A percentile compares a stretch with the other conserved stretches of the same genome.
phyloP scores from a whole-genome alignment of 352 stramenopile species.

The Globisporangium sylvaticum region DNA sequence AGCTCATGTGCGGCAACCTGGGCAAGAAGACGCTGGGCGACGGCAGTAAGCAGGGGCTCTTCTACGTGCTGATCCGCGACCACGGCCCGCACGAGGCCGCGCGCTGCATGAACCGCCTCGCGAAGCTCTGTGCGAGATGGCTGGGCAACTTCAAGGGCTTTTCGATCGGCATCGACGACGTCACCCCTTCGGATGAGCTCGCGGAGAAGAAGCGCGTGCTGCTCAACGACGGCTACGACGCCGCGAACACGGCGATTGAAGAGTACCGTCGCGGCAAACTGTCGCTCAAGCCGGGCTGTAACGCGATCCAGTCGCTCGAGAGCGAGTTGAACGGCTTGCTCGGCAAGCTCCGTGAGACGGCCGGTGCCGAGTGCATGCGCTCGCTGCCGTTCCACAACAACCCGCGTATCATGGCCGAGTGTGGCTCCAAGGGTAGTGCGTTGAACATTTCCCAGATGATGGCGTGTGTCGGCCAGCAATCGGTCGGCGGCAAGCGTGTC shows the following conservation, averaged over 20 bases:
- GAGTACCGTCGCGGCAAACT: constrained; percentile 94
- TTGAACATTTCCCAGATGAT: constrained; percentile 99
- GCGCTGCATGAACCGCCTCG: constrained; percentile 97
- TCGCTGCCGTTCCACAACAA: constrained; percentile 97
- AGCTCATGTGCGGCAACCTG: constrained; percentile 97
- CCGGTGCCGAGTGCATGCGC: constrained; percentile 97
- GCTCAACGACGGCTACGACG: constrained; percentile 82
- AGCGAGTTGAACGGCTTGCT: constrained; percentile 98
- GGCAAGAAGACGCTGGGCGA: constrained; percentile 98
- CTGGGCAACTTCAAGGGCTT: constrained; percentile 97
- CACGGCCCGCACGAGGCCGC: constrained; percentile 91
- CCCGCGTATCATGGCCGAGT: constrained; percentile 98
- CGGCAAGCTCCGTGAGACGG: constrained; percentile 96
- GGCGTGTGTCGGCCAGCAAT: constrained; percentile 98
- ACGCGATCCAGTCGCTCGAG: constrained; percentile 97
- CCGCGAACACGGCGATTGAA: constrained; percentile 90
- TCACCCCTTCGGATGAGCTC: constrained; percentile 95
- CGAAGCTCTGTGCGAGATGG: constrained; percentile 97
- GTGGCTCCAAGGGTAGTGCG: constrained; percentile 97
- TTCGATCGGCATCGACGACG: constrained; percentile 99
- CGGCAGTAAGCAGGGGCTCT: constrained; percentile 96
- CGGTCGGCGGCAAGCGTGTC: constrained; percentile 97
- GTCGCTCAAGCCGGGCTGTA: constrained; percentile 94
- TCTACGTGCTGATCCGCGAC: constrained; percentile 98
- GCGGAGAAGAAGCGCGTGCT: constrained; percentile 94